phyloP scores from a whole-genome alignment of 208 protist genomes.

The Herpetomonas samuelpessoai region DNA sequence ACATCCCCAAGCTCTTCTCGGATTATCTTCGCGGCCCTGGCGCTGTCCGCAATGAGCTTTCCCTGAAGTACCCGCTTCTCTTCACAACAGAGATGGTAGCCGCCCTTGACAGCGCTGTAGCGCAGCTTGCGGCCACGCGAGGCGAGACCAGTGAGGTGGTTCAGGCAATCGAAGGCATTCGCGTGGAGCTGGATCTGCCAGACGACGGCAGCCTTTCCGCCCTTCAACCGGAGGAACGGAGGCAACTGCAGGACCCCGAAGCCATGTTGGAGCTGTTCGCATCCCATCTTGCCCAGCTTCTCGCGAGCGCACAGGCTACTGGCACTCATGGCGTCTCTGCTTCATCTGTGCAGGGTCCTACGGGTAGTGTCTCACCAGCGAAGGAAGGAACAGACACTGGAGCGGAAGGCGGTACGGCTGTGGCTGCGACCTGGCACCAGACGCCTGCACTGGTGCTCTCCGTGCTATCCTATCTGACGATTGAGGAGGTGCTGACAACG shows the following conservation, averaged over 20 bases:
- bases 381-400: too few species aligned
- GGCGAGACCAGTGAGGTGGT: conserved; percentile 35
- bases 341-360: too few species aligned
- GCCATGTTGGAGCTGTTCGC: conserved; percentile 46
- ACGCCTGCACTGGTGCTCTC: conserved; percentile 36
- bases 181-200: conserved; percentile 34
- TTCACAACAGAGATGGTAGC: conserved; percentile 23
- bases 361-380: too few species aligned
- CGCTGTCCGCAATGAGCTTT: conserved; percentile 1
- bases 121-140: conserved; percentile 24
- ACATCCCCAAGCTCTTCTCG: conserved; percentile 7
- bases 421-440: conserved; percentile 30
- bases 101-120: conserved; percentile 33
- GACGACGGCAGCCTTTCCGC: conserved; percentile 6
- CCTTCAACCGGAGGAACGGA: conserved; percentile 30
- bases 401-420: too few species aligned
- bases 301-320: conserved; percentile 11
- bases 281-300: conserved; percentile 22
- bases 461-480: conserved; percentile 62
- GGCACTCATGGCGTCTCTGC: not conserved
- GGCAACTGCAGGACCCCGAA: conserved; percentile 43
- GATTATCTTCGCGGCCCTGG: conserved; percentile 3
- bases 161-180: conserved; percentile 41
- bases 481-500: conserved; percentile 42
- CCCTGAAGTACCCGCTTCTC: conserved; percentile 1